Percentiles rank a stretch among this genome's conserved stretches.
Conservation (phyloP, 2,329 filamentous ascomycete species). For the Pseudocercospora vitis region DNA sequence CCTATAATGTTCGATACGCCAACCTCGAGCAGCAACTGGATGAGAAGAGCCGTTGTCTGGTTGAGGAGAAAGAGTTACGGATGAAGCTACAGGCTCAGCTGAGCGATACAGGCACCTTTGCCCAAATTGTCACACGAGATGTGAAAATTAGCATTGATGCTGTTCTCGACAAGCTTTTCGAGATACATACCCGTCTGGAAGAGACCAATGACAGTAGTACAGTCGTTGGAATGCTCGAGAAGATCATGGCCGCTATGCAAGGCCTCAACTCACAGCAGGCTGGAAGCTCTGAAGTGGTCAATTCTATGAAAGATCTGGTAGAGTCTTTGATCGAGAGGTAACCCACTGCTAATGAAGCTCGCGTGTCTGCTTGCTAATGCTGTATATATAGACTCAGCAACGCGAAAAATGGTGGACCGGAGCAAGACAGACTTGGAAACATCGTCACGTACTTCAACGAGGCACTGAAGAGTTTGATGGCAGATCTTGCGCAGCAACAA, state of each 20-base stretch:
- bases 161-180: constrained; percentile 29
- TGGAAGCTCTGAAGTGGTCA: constrained; percentile 23
- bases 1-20: constrained; percentile 10
- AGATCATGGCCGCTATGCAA: constrained; percentile 26
- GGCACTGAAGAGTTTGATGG: constrained; percentile 22
- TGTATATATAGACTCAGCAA: no score
- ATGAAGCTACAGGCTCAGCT: constrained; percentile 27
- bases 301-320: constrained; percentile 23
- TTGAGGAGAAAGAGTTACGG: constrained; percentile 30
- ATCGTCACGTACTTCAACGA: constrained; percentile 22
- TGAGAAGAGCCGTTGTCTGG: constrained; percentile 24
- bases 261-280: constrained; percentile 22
- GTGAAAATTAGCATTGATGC: constrained; percentile 21
- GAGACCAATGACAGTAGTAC: constrained; percentile 7
- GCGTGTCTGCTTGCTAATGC: no score
- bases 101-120: constrained; percentile 3
- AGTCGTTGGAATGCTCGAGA: constrained; percentile 21
- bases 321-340: constrained; percentile 24
- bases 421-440: no score
- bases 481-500: constrained; percentile 22
- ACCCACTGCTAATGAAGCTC: no score
- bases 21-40: constrained; percentile 28
- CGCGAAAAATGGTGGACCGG: no score
- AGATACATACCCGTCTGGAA: constrained; percentile 24
- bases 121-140: constrained; percentile 14